Evolutionary conservation across 805 yeast species (phyloP).

Genomic region (Henningerozyma blattae): DNA sequence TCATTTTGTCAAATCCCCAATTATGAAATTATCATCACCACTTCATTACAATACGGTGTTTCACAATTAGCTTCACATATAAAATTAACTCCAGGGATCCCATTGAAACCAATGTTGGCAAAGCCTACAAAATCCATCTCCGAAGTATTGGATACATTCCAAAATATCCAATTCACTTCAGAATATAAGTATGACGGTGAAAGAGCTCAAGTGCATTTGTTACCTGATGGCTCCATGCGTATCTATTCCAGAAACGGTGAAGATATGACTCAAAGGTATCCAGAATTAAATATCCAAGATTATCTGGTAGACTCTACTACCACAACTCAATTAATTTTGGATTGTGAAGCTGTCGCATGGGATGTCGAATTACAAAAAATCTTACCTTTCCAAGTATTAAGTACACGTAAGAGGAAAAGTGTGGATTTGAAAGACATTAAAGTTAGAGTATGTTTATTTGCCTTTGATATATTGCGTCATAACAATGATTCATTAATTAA

Average conservation of each 20-base stretch:
- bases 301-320: constrained; percentile 29
- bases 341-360: constrained; percentile 98
- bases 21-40: constrained; percentile 64
- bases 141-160: constrained; percentile 85
- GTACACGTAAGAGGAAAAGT: constrained; percentile 89
- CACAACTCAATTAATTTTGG: constrained; percentile 59
- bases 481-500: constrained; percentile 65
- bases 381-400: constrained; percentile 83
- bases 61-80: constrained; percentile 52
- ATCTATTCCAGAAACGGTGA: constrained; percentile 92
- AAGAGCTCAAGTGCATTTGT: constrained; percentile 84
- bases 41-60: constrained; percentile 58
- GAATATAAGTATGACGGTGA: constrained; percentile 98
- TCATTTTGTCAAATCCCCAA: constrained; percentile 88
- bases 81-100: constrained; percentile 80
- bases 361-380: constrained; percentile 67
- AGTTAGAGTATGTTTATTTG: constrained; percentile 85
- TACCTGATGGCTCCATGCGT: constrained; percentile 50
- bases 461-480: constrained; percentile 71
- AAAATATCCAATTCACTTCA: constrained; percentile 77
- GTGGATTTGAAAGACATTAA: constrained; percentile 80
- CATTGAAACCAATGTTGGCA: constrained; percentile 95
- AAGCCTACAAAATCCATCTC: constrained; percentile 90
- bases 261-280: constrained; percentile 93
- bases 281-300: constrained; percentile 69